These are phyloP conservation scores for Cutaneotrichosporon sp. DNA, from an alignment of 1,284 basidiomycete species.

Conservation along the genomic window DNA sequence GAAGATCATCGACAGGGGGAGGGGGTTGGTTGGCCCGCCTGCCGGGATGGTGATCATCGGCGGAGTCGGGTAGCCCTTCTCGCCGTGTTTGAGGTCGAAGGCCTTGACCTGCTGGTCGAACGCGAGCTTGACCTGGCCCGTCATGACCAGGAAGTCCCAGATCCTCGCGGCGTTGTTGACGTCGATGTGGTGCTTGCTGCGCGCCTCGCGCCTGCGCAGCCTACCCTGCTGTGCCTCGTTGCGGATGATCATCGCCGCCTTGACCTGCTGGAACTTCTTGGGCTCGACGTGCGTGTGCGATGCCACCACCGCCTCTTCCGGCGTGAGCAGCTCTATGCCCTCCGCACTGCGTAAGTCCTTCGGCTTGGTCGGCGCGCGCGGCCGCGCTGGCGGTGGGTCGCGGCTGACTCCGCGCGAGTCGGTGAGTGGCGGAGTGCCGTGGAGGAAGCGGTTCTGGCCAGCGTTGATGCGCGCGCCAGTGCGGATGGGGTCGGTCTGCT, in stretches of 20 bases:
- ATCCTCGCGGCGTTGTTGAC: constrained; percentile 87
- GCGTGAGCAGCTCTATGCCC: constrained; percentile 79
- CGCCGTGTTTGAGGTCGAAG: constrained; percentile 20
- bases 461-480: constrained; percentile 46
- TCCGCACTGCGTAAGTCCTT: constrained; percentile 71
- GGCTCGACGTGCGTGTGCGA: constrained; percentile 83
- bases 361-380: not conserved
- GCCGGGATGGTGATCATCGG: not conserved
- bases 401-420: constrained; percentile 30
- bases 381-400: constrained; percentile 32
- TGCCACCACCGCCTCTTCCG: constrained; percentile 84
- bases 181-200: constrained; percentile 83
- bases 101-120: constrained; percentile 45
- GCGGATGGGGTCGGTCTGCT: constrained; percentile 38
- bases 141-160: constrained; percentile 74
- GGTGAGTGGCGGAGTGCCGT: constrained; percentile 30
- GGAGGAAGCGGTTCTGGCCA: constrained; percentile 48
- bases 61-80: not conserved
- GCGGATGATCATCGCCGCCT: constrained; percentile 87
- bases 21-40: not conserved
- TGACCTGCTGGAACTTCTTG: constrained; percentile 88
- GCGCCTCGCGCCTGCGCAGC: constrained; percentile 77
- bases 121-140: constrained; percentile 46
- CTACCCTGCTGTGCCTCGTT: constrained; percentile 85
- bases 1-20: not conserved